Conservation (phyloP, 176 grass and related monocot genomes). For the Ensete ventricosum region DNA sequence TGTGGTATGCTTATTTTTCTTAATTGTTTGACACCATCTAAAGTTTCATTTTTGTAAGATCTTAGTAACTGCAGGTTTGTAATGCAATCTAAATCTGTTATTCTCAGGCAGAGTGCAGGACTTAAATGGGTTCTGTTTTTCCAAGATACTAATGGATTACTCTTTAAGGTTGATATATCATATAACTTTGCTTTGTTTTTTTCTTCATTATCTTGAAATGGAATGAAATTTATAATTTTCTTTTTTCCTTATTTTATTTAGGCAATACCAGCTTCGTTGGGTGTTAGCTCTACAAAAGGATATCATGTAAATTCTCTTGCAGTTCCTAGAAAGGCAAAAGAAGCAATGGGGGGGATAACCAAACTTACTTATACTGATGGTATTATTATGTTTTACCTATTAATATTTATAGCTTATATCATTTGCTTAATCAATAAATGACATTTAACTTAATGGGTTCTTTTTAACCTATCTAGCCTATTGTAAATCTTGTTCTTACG, state of each 20-base stretch:
- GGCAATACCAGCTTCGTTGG: conserved; percentile 94
- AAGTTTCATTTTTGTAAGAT: too few relatives aligned
- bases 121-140: conserved; percentile 92
- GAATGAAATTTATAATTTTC: not conserved
- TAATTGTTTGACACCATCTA: too few relatives aligned
- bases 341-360: conserved; percentile 97
- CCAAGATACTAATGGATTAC: conserved; percentile 92
- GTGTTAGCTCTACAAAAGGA: conserved; percentile 77
- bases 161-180: conserved; percentile 69
- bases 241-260: conserved; percentile 10
- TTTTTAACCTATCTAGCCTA: too few relatives aligned
- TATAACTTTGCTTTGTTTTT: not conserved
- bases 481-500: too few relatives aligned
- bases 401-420: too few relatives aligned
- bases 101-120: conserved; percentile 45
- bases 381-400: conserved; percentile 9
- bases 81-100: too few relatives aligned
- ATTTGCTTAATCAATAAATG: not conserved
- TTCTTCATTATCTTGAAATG: not conserved
- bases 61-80: too few relatives aligned
- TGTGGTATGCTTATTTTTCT: conserved; percentile 38
- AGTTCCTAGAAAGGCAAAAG: conserved; percentile 91
- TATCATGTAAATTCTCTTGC: conserved; percentile 98
- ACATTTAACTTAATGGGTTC: too few relatives aligned
- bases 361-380: conserved; percentile 85